phyloP scores from a whole-genome alignment of 1,284 basidiomycete genomes.

The Mycena sp. region DNA sequence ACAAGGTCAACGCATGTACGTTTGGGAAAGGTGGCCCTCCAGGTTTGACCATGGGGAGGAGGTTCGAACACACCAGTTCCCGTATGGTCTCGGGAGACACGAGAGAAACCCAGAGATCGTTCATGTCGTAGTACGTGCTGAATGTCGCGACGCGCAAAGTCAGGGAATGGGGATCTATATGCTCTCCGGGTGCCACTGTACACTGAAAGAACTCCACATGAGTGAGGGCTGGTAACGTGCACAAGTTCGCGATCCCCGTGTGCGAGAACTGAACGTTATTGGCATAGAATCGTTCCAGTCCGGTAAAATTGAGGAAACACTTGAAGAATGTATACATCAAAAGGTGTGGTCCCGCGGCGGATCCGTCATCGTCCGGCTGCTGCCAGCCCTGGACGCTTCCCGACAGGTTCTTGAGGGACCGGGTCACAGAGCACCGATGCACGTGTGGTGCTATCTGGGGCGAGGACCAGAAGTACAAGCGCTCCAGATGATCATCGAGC shows the following conservation, averaged over 20 bases:
- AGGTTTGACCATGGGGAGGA: not conserved
- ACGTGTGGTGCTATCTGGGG: not conserved
- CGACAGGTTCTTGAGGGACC: not conserved
- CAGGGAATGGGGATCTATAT: not conserved
- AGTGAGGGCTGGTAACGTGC: not conserved
- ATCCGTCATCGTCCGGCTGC: not conserved
- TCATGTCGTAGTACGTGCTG: not conserved
- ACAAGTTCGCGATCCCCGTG: no score
- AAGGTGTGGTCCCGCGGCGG: not conserved
- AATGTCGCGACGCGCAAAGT: not conserved
- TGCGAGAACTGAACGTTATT: not conserved
- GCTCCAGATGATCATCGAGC: not conserved
- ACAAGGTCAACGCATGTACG: not conserved
- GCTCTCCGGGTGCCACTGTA: not conserved
- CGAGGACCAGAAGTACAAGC: not conserved
- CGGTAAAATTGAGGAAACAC: not conserved
- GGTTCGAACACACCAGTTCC: not conserved
- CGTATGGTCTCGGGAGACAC: not conserved
- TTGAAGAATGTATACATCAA: not conserved
- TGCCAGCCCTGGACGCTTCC: not conserved
- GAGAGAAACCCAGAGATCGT: not conserved
- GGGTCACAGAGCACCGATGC: not conserved
- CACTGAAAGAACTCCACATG: not conserved
- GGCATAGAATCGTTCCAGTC: not conserved
- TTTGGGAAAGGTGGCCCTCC: not conserved